A percentile compares a stretch with the other conserved stretches of the same genome.
Evolutionary conservation across 768 basidiomycete species (phyloP).

Genomic region (Termitomyces sp.): DNA sequence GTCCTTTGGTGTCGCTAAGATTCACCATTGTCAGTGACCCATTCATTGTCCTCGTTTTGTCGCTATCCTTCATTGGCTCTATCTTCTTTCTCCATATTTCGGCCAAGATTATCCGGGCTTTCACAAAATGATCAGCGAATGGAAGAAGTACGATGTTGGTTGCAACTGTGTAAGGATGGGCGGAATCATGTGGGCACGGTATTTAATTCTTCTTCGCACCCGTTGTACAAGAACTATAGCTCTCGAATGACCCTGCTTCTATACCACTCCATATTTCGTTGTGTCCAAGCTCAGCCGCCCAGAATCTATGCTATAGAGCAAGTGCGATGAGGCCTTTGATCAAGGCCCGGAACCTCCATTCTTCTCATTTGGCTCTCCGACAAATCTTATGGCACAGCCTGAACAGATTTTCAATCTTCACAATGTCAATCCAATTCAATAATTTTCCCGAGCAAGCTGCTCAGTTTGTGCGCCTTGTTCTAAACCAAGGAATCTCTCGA

Average conservation of each 20-base stretch:
- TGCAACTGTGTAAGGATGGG: slow-evolving; percentile 3
- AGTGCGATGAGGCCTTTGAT: not conserved
- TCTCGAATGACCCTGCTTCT: slow-evolving; percentile 25
- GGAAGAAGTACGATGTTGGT: not conserved
- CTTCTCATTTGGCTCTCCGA: not conserved
- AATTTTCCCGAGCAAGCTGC: not conserved
- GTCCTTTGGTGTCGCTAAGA: not conserved
- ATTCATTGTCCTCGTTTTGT: slow-evolving; percentile 93
- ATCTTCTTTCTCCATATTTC: slow-evolving; percentile 99
- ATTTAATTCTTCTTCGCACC: slow-evolving; percentile 24
- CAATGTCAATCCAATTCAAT: not conserved
- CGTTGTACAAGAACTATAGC: slow-evolving; percentile 34
- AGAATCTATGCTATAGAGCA: not conserved
- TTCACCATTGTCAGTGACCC: slow-evolving; percentile 61
- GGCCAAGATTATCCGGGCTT: slow-evolving; percentile 87
- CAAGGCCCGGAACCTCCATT: too few relatives aligned
- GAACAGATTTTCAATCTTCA: not conserved
- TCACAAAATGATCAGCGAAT: slow-evolving; percentile 60
- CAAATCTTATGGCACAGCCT: not conserved
- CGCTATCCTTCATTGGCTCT: slow-evolving; percentile 93
- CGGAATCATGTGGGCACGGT: slow-evolving; percentile 17
- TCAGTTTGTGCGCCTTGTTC: not conserved
- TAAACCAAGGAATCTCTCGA: not conserved
- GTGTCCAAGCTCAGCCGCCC: not conserved
- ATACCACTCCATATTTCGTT: slow-evolving; percentile 21